A percentile compares a stretch with the other conserved stretches of the same genome.
phyloP scores from a whole-genome alignment of 179 eudicot species.

The Silene coronaria region DNA sequence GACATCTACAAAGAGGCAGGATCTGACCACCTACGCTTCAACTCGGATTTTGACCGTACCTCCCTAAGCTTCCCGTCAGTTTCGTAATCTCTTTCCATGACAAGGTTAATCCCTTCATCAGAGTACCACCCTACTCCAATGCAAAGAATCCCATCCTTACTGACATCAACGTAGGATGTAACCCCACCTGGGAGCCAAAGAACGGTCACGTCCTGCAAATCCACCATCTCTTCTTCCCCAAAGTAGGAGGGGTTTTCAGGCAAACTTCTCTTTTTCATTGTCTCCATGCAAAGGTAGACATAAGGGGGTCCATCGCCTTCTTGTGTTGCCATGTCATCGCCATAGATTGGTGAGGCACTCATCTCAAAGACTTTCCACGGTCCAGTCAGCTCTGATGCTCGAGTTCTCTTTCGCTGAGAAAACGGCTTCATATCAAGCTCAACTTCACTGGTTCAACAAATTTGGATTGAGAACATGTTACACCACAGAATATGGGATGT shows the following conservation, averaged over 20 bases:
- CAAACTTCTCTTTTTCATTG: constrained; percentile 70
- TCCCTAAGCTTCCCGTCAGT: constrained; percentile 82
- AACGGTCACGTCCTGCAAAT: constrained; percentile 74
- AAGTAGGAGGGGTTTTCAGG: constrained; percentile 65
- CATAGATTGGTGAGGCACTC: constrained; percentile 83
- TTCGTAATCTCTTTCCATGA: constrained; percentile 97
- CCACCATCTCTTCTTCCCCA: constrained; percentile 79
- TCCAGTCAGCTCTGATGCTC: constrained; percentile 72
- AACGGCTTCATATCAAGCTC: constrained; percentile 81
- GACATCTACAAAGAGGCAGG: constrained; percentile 32
- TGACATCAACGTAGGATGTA: constrained; percentile 80
- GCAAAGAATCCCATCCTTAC: constrained; percentile 78
- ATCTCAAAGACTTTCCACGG: constrained; percentile 96
- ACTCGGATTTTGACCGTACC: constrained; percentile 71
- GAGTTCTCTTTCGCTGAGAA: constrained; percentile 76
- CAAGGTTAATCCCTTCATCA: constrained; percentile 89
- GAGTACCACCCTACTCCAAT: constrained; percentile 98
- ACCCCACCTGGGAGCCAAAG: constrained; percentile 97
- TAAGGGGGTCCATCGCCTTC: constrained; percentile 49
- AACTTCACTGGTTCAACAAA: constrained; percentile 42
- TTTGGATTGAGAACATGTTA: neutral
- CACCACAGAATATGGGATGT: neutral
- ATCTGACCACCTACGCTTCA: constrained; percentile 84
- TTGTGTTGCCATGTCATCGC: constrained; percentile 43
- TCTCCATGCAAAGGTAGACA: constrained; percentile 87